Evolutionary conservation across 768 basidiomycete species (phyloP).

Genomic region (Pisolithus tinctorius): DNA sequence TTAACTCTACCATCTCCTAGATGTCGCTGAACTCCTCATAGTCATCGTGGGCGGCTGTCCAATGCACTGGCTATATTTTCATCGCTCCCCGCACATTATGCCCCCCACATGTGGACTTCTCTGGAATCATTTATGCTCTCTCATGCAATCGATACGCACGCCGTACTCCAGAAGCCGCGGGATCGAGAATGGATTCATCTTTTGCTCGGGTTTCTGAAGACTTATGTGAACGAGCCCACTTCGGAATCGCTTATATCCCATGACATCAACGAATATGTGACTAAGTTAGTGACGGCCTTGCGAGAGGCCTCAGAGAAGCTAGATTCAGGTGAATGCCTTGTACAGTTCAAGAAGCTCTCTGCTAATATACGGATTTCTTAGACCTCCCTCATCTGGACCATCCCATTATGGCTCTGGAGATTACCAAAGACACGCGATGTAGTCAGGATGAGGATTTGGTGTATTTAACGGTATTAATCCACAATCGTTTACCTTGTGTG

Average conservation of each 20-base stretch:
- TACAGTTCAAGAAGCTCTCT: neutral
- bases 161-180: conserved; percentile 44
- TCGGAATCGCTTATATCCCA: conserved; percentile 49
- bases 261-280: conserved; percentile 46
- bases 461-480: conserved; percentile 50
- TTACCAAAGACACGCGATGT: conserved; percentile 40
- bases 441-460: conserved; percentile 63
- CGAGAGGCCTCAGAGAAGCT: conserved; percentile 42
- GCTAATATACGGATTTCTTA: conserved; percentile 23
- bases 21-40: conserved; percentile 24
- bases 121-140: conserved; percentile 76
- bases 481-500: conserved; percentile 73
- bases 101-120: conserved; percentile 74
- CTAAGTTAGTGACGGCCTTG: conserved; percentile 43
- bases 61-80: conserved; percentile 65
- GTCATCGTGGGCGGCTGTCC: conserved; percentile 58
- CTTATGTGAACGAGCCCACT: conserved; percentile 50
- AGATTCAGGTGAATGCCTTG: conserved; percentile 41
- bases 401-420: conserved; percentile 51
- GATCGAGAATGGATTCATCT: conserved; percentile 80
- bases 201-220: conserved; percentile 68
- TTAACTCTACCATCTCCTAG: conserved; percentile 7
- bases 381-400: conserved; percentile 68
- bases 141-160: conserved; percentile 64
- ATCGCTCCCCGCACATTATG: conserved; percentile 82